phyloP scores from a whole-genome alignment of 257 asterid species.

The Thymus mandschuricus region DNA sequence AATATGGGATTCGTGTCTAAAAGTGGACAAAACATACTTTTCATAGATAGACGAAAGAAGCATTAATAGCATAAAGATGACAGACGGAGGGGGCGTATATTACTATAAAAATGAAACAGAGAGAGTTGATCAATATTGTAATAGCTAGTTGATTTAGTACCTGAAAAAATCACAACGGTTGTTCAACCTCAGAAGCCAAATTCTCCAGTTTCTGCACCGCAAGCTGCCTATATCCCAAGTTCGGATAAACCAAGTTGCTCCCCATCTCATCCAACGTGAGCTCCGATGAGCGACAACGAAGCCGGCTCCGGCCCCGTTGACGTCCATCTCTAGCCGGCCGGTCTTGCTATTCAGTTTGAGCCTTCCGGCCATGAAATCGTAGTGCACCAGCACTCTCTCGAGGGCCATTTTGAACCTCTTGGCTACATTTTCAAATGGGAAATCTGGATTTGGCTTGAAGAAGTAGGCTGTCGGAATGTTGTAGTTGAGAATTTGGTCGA shows the following conservation, averaged over 20 bases:
- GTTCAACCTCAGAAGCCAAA: background rate
- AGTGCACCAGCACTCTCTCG: slow-evolving; percentile 41
- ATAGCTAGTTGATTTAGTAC: background rate
- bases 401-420: slow-evolving; percentile 39
- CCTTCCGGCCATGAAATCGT: slow-evolving; percentile 40
- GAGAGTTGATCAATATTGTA: no score
- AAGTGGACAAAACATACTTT: no score
- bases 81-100: no score
- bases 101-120: no score
- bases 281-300: slow-evolving; percentile 53
- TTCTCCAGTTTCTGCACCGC: background rate
- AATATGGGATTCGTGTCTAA: no score
- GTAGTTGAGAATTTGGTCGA: slow-evolving; percentile 49
- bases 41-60: no score
- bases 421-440: slow-evolving; percentile 41
- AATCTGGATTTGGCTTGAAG: slow-evolving; percentile 33
- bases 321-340: slow-evolving; percentile 5
- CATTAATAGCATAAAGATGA: no score
- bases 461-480: slow-evolving; percentile 40
- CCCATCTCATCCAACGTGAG: slow-evolving; percentile 42
- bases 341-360: slow-evolving; percentile 8
- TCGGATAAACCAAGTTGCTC: slow-evolving; percentile 43
- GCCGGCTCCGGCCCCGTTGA: slow-evolving; percentile 45
- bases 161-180: background rate
- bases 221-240: slow-evolving; percentile 47